Percentiles rank a stretch among this genome's conserved stretches.
Conservation (phyloP, 352 stramenopile genomes). For the Globisporangium middletonii region DNA sequence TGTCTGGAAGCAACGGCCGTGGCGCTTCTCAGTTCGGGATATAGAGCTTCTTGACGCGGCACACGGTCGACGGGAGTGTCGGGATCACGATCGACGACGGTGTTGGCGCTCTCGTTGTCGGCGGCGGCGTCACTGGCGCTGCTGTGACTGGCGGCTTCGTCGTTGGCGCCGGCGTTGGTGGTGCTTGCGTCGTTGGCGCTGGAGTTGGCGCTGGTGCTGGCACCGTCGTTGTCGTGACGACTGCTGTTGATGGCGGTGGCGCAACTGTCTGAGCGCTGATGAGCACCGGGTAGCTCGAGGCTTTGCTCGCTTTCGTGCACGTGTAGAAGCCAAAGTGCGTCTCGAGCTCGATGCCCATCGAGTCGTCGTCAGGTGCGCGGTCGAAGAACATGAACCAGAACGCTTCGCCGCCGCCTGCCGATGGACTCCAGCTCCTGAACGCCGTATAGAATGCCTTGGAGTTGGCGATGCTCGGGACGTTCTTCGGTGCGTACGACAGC, state of each 20-base stretch:
- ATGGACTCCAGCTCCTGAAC: constrained; percentile 56
- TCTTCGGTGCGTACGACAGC: constrained; percentile 25
- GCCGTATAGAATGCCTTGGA: constrained; percentile 53
- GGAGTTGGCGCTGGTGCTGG: constrained; percentile 1
- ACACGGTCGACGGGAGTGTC: constrained; percentile 17
- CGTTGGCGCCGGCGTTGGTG: background rate
- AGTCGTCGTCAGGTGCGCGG: constrained; percentile 38
- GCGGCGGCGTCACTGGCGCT: constrained; percentile 1
- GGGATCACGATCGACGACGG: constrained; percentile 1
- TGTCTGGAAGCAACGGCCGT: too few relatives aligned
- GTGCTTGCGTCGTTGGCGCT: constrained; percentile 1
- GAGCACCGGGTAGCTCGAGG: constrained; percentile 29
- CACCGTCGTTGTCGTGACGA: background rate
- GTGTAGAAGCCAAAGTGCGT: constrained; percentile 76
- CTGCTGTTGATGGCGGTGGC: constrained; percentile 2
- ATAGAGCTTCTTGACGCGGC: constrained; percentile 32
- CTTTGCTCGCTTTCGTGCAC: constrained; percentile 30
- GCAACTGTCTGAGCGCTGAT: constrained; percentile 5
- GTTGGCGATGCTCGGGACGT: constrained; percentile 45
- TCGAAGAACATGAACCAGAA: constrained; percentile 87
- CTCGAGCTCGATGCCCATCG: constrained; percentile 46
- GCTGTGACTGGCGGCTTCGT: background rate
- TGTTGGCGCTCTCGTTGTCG: constrained; percentile 8
- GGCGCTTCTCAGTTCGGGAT: constrained; percentile 7
- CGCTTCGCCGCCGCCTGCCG: constrained; percentile 28